Evolutionary conservation across 2,329 filamentous ascomycete species (phyloP).

Genomic region (Botrytis tulipae): DNA sequence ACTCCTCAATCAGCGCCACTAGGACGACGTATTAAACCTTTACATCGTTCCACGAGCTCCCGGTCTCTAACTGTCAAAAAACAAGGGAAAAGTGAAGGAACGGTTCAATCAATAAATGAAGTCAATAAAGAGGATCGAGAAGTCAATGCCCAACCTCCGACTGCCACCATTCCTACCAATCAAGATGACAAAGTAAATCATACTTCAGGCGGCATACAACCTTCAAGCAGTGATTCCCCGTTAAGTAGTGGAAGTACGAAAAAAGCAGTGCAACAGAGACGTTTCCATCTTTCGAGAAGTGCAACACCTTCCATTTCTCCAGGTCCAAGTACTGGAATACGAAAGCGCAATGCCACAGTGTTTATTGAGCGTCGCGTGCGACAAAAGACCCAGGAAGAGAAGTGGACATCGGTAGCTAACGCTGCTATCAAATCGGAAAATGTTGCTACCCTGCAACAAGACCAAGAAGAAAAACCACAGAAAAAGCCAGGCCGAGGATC

Average conservation of each 20-base stretch:
- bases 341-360: slow-evolving; percentile 44
- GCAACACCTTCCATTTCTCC: slow-evolving; percentile 30
- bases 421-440: neutral
- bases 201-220: neutral
- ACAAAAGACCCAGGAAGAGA: slow-evolving; percentile 23
- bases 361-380: slow-evolving; percentile 54
- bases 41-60: slow-evolving; percentile 25
- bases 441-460: slow-evolving; percentile 5
- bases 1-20: slow-evolving; percentile 18
- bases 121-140: neutral
- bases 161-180: neutral
- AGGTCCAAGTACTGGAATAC: slow-evolving; percentile 16
- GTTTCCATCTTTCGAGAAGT: slow-evolving; percentile 55
- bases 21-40: slow-evolving; percentile 29
- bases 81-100: neutral
- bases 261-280: slow-evolving; percentile 42
- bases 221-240: neutral
- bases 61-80: slow-evolving; percentile 11
- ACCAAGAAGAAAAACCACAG: slow-evolving; percentile 22
- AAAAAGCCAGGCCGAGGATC: slow-evolving; percentile 35
- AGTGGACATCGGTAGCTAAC: slow-evolving; percentile 1
- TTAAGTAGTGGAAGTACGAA: slow-evolving; percentile 3
- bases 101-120: neutral
- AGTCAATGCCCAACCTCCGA: neutral
- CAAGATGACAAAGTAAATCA: slow-evolving; percentile 4